phyloP scores from a whole-genome alignment of 2,329 filamentous ascomycete genomes.

The Elsinoe ampelina region DNA sequence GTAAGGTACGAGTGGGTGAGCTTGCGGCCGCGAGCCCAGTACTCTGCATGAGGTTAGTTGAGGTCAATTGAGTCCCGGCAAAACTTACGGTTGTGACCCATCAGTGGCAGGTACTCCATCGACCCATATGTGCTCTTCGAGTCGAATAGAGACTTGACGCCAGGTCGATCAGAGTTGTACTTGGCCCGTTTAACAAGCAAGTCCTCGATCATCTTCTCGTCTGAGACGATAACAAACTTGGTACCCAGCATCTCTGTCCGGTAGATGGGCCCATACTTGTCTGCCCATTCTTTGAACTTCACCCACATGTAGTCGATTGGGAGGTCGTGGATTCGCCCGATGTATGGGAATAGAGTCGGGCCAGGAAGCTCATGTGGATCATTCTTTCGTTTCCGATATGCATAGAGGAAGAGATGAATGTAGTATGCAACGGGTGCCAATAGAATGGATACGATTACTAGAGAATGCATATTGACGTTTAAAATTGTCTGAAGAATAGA shows the following conservation, averaged over 20 bases:
- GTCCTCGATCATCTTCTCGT: constrained; percentile 46
- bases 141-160: constrained; percentile 44
- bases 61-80: constrained; percentile 11
- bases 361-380: constrained; percentile 32
- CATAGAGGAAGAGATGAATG: constrained; percentile 26
- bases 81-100: constrained; percentile 46
- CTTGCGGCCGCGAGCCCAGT: constrained; percentile 47
- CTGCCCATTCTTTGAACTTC: constrained; percentile 39
- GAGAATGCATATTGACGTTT: constrained; percentile 30
- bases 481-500: neutral
- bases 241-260: constrained; percentile 31
- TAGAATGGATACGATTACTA: constrained; percentile 30
- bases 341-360: constrained; percentile 29
- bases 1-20: constrained; percentile 45
- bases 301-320: constrained; percentile 45
- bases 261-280: constrained; percentile 28
- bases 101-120: constrained; percentile 48
- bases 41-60: constrained; percentile 30
- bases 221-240: constrained; percentile 41
- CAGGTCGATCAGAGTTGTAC: constrained; percentile 44
- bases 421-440: constrained; percentile 32
- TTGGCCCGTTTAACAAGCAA: constrained; percentile 44
- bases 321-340: constrained; percentile 38
- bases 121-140: constrained; percentile 47
- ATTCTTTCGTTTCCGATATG: constrained; percentile 25